These are phyloP conservation scores for Aphanomyces cochlioides DNA, from an alignment of 352 stramenopile species.

Conservation along the genomic window DNA sequence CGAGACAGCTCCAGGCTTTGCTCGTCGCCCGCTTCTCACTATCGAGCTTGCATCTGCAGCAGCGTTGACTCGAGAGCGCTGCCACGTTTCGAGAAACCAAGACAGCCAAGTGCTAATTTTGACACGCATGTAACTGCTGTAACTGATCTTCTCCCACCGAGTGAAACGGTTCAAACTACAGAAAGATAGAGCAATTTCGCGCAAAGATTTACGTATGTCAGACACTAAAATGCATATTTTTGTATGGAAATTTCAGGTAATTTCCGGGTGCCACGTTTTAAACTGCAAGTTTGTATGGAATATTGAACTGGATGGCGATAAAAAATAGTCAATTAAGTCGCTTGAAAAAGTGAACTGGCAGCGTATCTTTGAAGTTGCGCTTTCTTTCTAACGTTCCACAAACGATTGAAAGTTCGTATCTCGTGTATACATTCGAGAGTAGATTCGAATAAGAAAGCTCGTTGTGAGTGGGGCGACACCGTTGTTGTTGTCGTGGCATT, in stretches of 20 bases:
- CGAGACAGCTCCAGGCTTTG: neutral
- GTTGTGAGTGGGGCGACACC: too few relatives aligned
- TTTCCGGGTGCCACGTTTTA: too few relatives aligned
- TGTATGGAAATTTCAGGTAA: too few relatives aligned
- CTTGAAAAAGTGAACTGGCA: too few relatives aligned
- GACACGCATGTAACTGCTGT: neutral
- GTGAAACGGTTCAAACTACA: neutral
- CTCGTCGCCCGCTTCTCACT: neutral
- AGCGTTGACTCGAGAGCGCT: neutral
- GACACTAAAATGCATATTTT: neutral
- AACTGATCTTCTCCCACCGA: neutral
- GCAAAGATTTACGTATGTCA: neutral
- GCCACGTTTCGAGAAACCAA: neutral
- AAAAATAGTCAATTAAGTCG: too few relatives aligned
- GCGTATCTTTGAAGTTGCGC: neutral
- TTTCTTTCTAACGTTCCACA: constrained; percentile 20
- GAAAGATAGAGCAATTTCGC: constrained; percentile 13
- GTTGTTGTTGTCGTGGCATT: too few relatives aligned
- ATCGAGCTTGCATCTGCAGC: neutral
- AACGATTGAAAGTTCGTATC: constrained; percentile 11
- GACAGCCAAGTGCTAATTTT: neutral
- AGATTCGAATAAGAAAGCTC: neutral
- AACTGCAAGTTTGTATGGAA: too few relatives aligned
- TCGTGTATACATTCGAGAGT: constrained; percentile 8
- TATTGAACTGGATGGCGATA: too few relatives aligned